Conservation (phyloP, 768 basidiomycete genomes). For the Botryobasidium botryosum region DNA sequence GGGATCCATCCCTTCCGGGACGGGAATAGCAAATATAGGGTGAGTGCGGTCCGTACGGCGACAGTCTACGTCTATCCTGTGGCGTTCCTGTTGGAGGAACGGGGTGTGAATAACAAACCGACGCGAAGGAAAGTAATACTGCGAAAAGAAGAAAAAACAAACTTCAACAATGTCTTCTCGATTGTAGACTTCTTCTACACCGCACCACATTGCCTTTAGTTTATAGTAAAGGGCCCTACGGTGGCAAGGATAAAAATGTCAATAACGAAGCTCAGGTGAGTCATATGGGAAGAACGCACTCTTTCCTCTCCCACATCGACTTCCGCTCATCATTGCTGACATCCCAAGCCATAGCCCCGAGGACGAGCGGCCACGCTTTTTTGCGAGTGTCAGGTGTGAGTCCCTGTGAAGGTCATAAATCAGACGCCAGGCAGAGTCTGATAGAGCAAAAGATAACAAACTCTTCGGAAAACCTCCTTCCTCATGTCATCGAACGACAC, state of each 20-base stretch:
- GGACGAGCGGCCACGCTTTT: conserved; percentile 78
- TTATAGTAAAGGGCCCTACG: conserved; percentile 53
- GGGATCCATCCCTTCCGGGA: neutral
- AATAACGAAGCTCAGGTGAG: conserved; percentile 5
- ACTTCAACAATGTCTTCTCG: conserved; percentile 71
- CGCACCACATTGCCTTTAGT: conserved; percentile 69
- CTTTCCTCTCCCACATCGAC: conserved; percentile 42
- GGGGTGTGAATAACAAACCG: neutral
- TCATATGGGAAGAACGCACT: conserved; percentile 23
- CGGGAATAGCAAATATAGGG: conserved; percentile 48
- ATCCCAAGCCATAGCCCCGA: conserved; percentile 76
- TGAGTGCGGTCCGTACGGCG: conserved; percentile 92
- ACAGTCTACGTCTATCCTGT: conserved; percentile 92
- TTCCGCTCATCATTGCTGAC: conserved; percentile 43
- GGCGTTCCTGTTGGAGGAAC: conserved; percentile 42
- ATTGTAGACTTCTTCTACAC: conserved; percentile 65
- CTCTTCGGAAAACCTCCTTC: conserved; percentile 57
- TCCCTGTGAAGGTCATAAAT: conserved; percentile 23
- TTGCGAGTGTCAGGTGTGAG: conserved; percentile 43
- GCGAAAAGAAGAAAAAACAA: conserved; percentile 18
- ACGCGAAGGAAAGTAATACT: neutral
- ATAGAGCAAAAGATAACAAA: conserved; percentile 8
- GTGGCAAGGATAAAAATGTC: conserved; percentile 1
- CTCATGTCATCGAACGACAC: conserved; percentile 53
- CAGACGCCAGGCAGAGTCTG: neutral